phyloP scores from a whole-genome alignment of 2,329 filamentous ascomycete genomes.

The Penicillium sp. region DNA sequence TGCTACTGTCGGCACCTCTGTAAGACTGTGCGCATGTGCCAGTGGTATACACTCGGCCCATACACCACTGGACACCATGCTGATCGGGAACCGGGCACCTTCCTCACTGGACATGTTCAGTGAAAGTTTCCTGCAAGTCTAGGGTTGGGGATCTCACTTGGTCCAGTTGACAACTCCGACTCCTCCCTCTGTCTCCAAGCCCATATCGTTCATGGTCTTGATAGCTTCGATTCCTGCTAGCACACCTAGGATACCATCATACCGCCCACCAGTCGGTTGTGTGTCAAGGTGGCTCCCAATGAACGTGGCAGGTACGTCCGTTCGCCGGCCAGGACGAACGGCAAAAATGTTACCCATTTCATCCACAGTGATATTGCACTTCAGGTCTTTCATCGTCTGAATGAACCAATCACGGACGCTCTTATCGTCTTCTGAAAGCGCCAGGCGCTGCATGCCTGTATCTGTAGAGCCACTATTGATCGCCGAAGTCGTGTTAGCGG shows the following conservation, averaged over 20 bases:
- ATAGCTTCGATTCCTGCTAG: conserved; percentile 72
- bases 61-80: conserved; percentile 70
- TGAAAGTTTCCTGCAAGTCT: background rate
- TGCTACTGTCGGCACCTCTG: conserved; percentile 56
- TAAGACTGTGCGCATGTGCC: conserved; percentile 60
- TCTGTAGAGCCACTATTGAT: conserved; percentile 51
- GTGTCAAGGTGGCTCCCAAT: conserved; percentile 70
- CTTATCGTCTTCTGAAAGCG: conserved; percentile 70
- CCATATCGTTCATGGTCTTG: conserved; percentile 64
- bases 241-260: conserved; percentile 69
- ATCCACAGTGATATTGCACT: conserved; percentile 68
- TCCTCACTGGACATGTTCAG: conserved; percentile 61
- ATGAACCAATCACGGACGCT: conserved; percentile 74
- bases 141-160: conserved; percentile 24
- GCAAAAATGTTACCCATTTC: conserved; percentile 81
- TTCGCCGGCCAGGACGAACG: conserved; percentile 60
- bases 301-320: conserved; percentile 62
- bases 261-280: conserved; percentile 52
- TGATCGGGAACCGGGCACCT: conserved; percentile 72
- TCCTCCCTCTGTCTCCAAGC: conserved; percentile 66
- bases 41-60: conserved; percentile 67
- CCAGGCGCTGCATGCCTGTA: conserved; percentile 73
- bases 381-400: conserved; percentile 59
- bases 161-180: conserved; percentile 68
- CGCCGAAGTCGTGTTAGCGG: background rate